A percentile compares a stretch with the other conserved stretches of the same genome.
phyloP scores from a whole-genome alignment of 2,329 filamentous ascomycete species.

The Paraphaeosphaeria sporulosa region DNA sequence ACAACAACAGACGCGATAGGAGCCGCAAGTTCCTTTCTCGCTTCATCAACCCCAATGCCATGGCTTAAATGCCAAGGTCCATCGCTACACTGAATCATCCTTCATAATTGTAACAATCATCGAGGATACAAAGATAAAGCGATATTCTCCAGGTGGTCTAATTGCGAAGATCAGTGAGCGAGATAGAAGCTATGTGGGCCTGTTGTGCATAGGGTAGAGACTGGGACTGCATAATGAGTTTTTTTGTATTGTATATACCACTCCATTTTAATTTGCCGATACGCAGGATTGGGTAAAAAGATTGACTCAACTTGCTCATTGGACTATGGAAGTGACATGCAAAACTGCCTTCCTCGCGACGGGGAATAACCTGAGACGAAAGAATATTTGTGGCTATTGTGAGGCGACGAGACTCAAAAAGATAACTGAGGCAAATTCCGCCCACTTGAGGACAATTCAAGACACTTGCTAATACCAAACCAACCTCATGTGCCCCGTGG shows the following conservation, averaged over 20 bases:
- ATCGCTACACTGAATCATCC: not conserved
- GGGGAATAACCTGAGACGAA: no score
- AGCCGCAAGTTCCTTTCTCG: slow-evolving; percentile 2
- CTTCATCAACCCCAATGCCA: slow-evolving; percentile 3
- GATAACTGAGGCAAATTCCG: no score
- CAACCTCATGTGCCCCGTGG: no score
- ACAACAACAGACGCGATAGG: not conserved
- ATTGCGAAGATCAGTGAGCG: no score
- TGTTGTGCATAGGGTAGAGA: not conserved
- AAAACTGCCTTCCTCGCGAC: not conserved
- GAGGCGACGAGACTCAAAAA: no score
- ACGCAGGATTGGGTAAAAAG: not conserved
- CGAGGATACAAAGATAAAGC: not conserved
- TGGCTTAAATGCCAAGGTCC: not conserved
- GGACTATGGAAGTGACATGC: not conserved
- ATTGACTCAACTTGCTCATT: not conserved
- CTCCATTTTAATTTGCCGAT: not conserved
- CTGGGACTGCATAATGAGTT: not conserved
- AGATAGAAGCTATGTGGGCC: not conserved
- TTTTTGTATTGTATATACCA: slow-evolving; percentile 8
- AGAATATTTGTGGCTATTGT: no score
- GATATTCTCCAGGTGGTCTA: no score
- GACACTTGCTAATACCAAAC: no score
- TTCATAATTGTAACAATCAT: not conserved
- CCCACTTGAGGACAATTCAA: no score